Conservation (phyloP, 83 land plant species). For the Isoetes engelmannii region DNA sequence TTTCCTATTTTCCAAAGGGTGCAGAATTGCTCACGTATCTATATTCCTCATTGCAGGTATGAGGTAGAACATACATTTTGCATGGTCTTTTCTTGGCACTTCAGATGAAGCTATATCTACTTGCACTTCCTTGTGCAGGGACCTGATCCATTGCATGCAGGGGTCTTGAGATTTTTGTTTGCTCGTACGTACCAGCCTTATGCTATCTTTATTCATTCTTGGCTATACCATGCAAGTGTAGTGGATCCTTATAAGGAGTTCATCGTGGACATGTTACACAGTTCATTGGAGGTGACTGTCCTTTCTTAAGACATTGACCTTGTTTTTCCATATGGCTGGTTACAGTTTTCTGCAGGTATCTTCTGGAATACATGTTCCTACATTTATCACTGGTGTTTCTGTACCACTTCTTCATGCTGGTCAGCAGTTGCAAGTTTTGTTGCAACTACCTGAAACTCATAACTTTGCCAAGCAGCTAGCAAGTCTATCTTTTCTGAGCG, state of each 20-base stretch:
- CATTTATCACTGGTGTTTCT: slow-evolving; percentile 55
- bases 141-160: slow-evolving; percentile 61
- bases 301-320: neutral
- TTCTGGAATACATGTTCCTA: slow-evolving; percentile 55
- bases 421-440: slow-evolving; percentile 80
- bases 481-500: neutral
- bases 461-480: slow-evolving; percentile 25
- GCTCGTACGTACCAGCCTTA: slow-evolving; percentile 78
- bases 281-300: neutral
- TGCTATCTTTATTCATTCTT: slow-evolving; percentile 62
- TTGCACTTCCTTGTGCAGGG: slow-evolving; percentile 39
- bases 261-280: slow-evolving; percentile 40
- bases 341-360: slow-evolving; percentile 39
- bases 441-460: slow-evolving; percentile 51
- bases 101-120: too few relatives aligned
- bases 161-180: slow-evolving; percentile 73
- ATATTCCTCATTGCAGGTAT: slow-evolving; percentile 63
- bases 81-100: too few relatives aligned
- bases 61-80: neutral
- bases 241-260: slow-evolving; percentile 85
- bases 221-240: slow-evolving; percentile 74
- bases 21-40: slow-evolving; percentile 77
- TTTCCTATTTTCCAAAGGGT: slow-evolving; percentile 55
- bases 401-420: slow-evolving; percentile 72
- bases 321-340: neutral